Base-by-base conservation (phyloP, 345 rosid species). In the Noccaea caerulescens region DNA sequence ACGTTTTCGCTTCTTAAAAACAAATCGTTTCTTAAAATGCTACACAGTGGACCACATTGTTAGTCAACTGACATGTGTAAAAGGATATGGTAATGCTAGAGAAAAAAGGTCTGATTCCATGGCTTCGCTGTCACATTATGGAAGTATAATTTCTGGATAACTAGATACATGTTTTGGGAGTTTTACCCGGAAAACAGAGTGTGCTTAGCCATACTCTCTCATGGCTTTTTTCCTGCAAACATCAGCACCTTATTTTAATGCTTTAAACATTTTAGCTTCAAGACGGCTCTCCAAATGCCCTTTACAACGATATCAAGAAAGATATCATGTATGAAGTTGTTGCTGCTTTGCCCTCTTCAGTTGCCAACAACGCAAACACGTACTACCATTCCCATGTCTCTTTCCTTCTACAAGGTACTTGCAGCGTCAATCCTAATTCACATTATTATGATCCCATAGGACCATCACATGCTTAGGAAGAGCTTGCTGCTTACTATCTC, bases 271-370 rank as follows among this genome's bases (percentile, higher is more conserved):
- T 69, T 71, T 81, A 93, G 92, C 77, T 87, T 88, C 82, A 88
- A 87, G 88, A 84, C 82, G 80, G 96, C 96, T 74, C 87, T 89
- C 71, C 81, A 75, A 67, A 86, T 84, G 91, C 97, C 96, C 60
- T 92, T 88, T 75, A 80, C 89, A 60, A 73, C 97, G 10, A 85
- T 90, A 72, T 88, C 97, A 25, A 72, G 77, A 53, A 85, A 84
- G 84, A 85, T 92, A 77, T 65, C 82, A 61, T 87, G 86, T 62
- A 75, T 79, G 73, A 85, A 83, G 82, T 72, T 84, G 66, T 77
- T 84, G 68, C 80, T 88, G 30, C 82, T 92, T 62, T 92, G 79
- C 76, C 90, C 91, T 47, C 82, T 87, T 68, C 77, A 77, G 23
- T 79, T 82, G 53, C 72, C 88, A 14, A 68, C 82, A 71, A 52